A percentile compares a stretch with the other conserved stretches of the same genome.
Conservation (phyloP, 164 flowering plant genomes). For the Liriodendron chinense region DNA sequence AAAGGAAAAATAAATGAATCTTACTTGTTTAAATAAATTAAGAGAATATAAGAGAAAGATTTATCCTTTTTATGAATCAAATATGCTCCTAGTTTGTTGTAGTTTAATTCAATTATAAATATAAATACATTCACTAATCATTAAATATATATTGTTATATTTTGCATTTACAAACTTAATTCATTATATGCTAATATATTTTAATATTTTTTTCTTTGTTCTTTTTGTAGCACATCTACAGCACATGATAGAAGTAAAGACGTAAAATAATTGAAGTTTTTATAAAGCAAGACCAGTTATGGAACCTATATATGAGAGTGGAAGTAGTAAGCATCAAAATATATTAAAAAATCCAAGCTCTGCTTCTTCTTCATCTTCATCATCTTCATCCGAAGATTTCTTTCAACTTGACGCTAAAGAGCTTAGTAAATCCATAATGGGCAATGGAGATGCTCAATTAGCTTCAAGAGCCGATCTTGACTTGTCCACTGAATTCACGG, state of each 20-base stretch:
- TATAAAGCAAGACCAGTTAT: constrained; percentile 22
- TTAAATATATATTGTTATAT: too few relatives aligned
- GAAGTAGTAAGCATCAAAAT: constrained; percentile 14
- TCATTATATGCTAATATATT: too few relatives aligned
- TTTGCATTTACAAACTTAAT: too few relatives aligned
- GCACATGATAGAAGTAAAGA: neutral
- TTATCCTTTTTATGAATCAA: too few relatives aligned
- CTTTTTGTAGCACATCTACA: too few relatives aligned
- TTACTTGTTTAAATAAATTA: too few relatives aligned
- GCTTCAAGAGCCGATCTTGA: constrained; percentile 1
- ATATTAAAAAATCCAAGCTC: constrained; percentile 5
- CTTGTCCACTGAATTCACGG: neutral
- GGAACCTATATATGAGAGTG: constrained; percentile 30
- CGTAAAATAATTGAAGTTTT: neutral
- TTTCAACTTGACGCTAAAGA: constrained; percentile 20
- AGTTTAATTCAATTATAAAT: too few relatives aligned
- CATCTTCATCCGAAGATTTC: constrained; percentile 37
- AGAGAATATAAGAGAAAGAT: too few relatives aligned
- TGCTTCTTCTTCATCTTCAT: constrained; percentile 30
- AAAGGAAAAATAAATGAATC: too few relatives aligned
- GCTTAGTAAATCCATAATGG: neutral
- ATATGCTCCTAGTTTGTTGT: too few relatives aligned
- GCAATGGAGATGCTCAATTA: constrained; percentile 6
- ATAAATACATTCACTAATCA: too few relatives aligned
- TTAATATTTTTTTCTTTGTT: too few relatives aligned